phyloP scores from a whole-genome alignment of 805 yeast species.

The Scheffersomyces coipomensis region DNA sequence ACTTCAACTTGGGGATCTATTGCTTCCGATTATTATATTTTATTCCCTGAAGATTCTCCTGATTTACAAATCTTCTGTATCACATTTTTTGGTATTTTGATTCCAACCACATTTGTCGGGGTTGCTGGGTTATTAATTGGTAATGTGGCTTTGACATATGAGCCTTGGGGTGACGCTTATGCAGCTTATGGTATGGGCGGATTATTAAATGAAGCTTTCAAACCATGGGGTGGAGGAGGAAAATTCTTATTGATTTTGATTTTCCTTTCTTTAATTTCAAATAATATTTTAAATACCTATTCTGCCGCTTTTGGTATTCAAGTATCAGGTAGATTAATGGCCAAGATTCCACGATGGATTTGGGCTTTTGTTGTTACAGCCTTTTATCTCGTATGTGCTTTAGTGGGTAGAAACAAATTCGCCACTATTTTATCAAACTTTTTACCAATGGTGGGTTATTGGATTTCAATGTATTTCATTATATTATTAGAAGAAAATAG shows the following conservation, averaged over 20 bases:
- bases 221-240: conserved; percentile 76
- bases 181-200: conserved; percentile 71
- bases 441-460: conserved; percentile 88
- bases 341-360: conserved; percentile 73
- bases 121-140: conserved; percentile 71
- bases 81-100: conserved; percentile 63
- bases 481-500: conserved; percentile 69
- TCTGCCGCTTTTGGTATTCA: conserved; percentile 82
- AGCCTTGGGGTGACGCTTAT: conserved; percentile 60
- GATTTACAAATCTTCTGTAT: conserved; percentile 51
- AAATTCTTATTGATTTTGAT: conserved; percentile 69
- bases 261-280: conserved; percentile 74
- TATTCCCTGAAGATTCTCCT: conserved; percentile 72
- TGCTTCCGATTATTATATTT: conserved; percentile 79
- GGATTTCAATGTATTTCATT: conserved; percentile 82
- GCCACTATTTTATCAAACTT: conserved; percentile 74
- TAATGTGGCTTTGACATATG: conserved; percentile 56
- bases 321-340: conserved; percentile 51
- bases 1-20: conserved; percentile 90
- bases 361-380: conserved; percentile 65
- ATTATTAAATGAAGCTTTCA: conserved; percentile 59
- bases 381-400: conserved; percentile 65
- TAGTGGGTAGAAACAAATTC: conserved; percentile 74
- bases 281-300: conserved; percentile 77
- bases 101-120: conserved; percentile 78